Conservation (phyloP, 345 rosid genomes). For the Iberis pinnata region DNA sequence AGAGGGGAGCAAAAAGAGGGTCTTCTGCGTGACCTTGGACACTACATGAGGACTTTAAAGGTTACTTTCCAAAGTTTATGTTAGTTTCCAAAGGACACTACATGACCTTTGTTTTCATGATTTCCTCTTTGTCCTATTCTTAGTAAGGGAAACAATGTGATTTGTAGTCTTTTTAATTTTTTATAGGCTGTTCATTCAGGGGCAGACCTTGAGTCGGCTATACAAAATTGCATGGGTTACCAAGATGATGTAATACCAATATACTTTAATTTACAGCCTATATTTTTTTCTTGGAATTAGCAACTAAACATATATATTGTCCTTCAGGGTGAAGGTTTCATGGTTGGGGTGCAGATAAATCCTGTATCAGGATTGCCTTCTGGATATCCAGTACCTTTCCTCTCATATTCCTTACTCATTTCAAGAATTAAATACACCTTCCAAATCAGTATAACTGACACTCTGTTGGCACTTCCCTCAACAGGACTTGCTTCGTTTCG, state of each 20-base stretch:
- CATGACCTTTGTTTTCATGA: constrained; percentile 14
- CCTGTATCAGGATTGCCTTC: constrained; percentile 84
- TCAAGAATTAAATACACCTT: constrained; percentile 7
- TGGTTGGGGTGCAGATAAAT: constrained; percentile 97
- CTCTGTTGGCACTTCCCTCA: constrained; percentile 23
- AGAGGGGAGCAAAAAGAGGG: constrained; percentile 74
- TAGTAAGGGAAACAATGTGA: not conserved
- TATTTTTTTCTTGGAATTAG: constrained; percentile 20
- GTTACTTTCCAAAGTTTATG: constrained; percentile 37
- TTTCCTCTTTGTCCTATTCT: constrained; percentile 5
- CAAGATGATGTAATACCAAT: constrained; percentile 53
- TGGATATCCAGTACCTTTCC: constrained; percentile 65
- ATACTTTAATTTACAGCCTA: constrained; percentile 22
- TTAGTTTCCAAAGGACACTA: constrained; percentile 10
- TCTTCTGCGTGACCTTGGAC: constrained; percentile 83
- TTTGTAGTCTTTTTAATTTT: constrained; percentile 25
- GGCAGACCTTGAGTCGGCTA: constrained; percentile 97
- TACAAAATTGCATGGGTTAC: constrained; percentile 94
- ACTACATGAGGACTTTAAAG: constrained; percentile 95
- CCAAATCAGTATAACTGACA: constrained; percentile 21
- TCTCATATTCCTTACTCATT: constrained; percentile 23
- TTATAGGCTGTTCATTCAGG: constrained; percentile 98
- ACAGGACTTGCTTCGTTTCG: constrained; percentile 83
- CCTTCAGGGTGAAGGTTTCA: constrained; percentile 91
- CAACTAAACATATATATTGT: constrained; percentile 19